phyloP scores from a whole-genome alignment of 805 yeast genomes.

The Candida sonorensis region DNA sequence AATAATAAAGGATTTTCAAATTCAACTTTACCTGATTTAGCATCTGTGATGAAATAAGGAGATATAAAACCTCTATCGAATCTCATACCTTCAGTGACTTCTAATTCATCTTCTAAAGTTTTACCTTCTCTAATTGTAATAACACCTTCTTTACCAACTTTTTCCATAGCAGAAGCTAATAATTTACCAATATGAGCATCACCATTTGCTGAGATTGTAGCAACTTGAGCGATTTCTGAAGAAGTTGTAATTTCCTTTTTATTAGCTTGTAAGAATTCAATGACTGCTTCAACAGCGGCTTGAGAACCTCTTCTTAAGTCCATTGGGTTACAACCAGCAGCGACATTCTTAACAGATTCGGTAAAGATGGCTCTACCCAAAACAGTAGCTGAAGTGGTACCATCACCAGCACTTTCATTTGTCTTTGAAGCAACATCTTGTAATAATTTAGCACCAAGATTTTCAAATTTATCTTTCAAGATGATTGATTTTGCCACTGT shows the following conservation, averaged over 20 bases:
- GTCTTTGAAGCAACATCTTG: slow-evolving; percentile 98
- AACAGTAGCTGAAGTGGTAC: slow-evolving; percentile 96
- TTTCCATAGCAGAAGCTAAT: slow-evolving; percentile 94
- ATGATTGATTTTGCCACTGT: slow-evolving; percentile 87
- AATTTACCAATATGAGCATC: slow-evolving; percentile 87
- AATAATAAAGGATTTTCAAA: slow-evolving; percentile 88
- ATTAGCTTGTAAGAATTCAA: slow-evolving; percentile 72
- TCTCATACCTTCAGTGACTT: slow-evolving; percentile 97
- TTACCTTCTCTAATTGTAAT: slow-evolving; percentile 97
- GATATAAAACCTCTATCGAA: slow-evolving; percentile 97
- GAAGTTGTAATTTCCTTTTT: slow-evolving; percentile 91
- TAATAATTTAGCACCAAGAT: slow-evolving; percentile 89
- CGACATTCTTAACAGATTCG: slow-evolving; percentile 92
- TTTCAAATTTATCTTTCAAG: slow-evolving; percentile 86
- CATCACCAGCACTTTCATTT: slow-evolving; percentile 97
- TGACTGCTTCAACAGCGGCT: slow-evolving; percentile 92
- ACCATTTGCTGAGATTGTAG: slow-evolving; percentile 96
- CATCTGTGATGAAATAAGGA: slow-evolving; percentile 92
- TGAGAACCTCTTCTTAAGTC: slow-evolving; percentile 96
- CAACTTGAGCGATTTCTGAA: slow-evolving; percentile 96
- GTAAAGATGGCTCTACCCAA: slow-evolving; percentile 93
- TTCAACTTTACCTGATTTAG: slow-evolving; percentile 90
- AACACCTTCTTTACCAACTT: slow-evolving; percentile 98
- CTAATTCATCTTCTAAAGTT: slow-evolving; percentile 93
- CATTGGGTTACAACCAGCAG: slow-evolving; percentile 99